Evolutionary conservation across 768 basidiomycete genomes (phyloP), one percentile per base, ranked within the genome.

Genomic region (Erythrobasidium yunnanense): DNA sequence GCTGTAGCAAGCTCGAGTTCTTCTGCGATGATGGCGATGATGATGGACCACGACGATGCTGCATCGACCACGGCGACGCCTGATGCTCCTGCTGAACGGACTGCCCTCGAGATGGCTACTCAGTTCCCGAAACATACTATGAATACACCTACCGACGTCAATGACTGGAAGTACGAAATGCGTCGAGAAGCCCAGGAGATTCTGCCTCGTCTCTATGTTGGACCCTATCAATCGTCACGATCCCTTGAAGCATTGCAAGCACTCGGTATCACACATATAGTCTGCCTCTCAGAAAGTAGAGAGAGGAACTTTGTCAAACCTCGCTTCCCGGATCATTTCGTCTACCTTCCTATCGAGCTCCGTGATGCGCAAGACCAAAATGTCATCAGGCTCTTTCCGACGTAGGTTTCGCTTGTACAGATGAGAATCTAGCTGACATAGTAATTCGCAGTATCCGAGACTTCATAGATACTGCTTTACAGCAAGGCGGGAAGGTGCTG

Each of bases 361-460:
- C 82, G 90, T 74, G 90, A 95, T 75, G 89, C 83, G 70, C 90
- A 92, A 75, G 90, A 93, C 73, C 91, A 95, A 78, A 95, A 95
- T 74, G 81, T 95, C 42, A 93, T 95, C 71, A 81, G 87, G 27
- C 77, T 91, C 46, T 93, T 93, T 76, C 91, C 90, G n/a, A 74
- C 75, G 90, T 90, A 69, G 63, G 83, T 78, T 27, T 35, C 20
- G 18, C 8, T 30, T 38, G 11, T 33, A 6, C 47, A 13, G n/a
- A 32, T 32, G 29, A 35, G 15, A 2, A 23, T 2, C 32, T 23
- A 32, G 27, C 52, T 56, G n/a, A n/a, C n/a, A n/a, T n/a, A n/a
- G 42, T 38, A 22, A 11, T 8, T n/a, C 13, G 18, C 66, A 74
- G 73, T 42, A 69, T 71, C 0, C 63, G 53, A 6, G n/a, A 57